Evolutionary conservation across 805 yeast genomes (phyloP).

Genomic region (Candida vaughaniae): DNA sequence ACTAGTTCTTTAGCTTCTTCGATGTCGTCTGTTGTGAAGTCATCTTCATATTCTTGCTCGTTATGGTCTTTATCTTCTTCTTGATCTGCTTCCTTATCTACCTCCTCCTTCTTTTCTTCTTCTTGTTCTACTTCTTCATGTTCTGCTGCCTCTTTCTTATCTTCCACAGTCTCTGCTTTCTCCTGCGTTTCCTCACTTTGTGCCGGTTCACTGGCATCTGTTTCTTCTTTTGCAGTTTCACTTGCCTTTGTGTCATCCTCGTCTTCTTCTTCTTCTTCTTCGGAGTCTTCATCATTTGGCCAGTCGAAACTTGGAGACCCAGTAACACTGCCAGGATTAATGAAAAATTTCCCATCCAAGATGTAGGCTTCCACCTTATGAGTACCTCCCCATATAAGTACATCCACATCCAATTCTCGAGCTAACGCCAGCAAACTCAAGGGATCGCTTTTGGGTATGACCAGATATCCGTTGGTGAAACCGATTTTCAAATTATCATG

Average conservation of each 20-base stretch:
- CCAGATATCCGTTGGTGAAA: conserved; percentile 76
- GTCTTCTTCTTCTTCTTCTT: conserved; percentile 32
- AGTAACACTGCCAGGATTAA: conserved; percentile 97
- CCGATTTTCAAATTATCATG: conserved; percentile 79
- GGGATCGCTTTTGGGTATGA: conserved; percentile 86
- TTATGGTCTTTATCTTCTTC: conserved; percentile 29
- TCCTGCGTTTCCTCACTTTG: conserved; percentile 38
- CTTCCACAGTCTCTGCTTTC: conserved; percentile 37
- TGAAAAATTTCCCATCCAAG: conserved; percentile 85
- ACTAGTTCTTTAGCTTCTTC: neutral
- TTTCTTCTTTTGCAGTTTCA: conserved; percentile 26
- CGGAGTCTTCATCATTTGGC: conserved; percentile 54
- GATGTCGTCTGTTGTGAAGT: conserved; percentile 11
- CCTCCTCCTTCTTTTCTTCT: conserved; percentile 17
- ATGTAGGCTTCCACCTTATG: conserved; percentile 92
- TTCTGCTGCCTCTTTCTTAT: conserved; percentile 28
- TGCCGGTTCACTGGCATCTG: no score
- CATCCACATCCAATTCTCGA: conserved; percentile 87
- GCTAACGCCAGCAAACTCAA: conserved; percentile 79
- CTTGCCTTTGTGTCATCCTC: conserved; percentile 33
- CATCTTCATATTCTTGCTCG: conserved; percentile 9
- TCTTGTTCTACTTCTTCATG: conserved; percentile 22
- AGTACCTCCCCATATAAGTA: conserved; percentile 90
- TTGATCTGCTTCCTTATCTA: conserved; percentile 29
- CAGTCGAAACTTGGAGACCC: conserved; percentile 75